Conservation (phyloP, 768 basidiomycete species). For the Panaeolus papilionaceus region DNA sequence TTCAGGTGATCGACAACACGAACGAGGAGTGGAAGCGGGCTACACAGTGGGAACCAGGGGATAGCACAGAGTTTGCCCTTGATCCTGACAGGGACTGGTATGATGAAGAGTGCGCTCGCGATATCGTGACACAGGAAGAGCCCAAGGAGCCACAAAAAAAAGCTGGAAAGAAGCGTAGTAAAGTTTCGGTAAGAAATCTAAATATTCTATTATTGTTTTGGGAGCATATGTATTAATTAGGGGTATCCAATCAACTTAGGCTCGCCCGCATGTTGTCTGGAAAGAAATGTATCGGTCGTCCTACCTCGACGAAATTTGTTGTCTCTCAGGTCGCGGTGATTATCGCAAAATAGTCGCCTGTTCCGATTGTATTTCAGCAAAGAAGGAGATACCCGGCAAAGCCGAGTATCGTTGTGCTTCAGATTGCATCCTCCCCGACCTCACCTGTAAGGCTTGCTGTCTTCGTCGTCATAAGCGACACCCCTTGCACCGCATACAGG, state of each 20-base stretch:
- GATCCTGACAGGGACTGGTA: constrained; percentile 14
- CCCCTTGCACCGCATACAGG: constrained; percentile 16
- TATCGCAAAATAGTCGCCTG: neutral
- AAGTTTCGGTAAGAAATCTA: constrained; percentile 16
- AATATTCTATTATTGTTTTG: too few species aligned
- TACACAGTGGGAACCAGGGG: neutral
- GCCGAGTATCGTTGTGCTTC: constrained; percentile 13
- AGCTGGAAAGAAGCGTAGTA: neutral
- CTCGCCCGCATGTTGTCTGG: constrained; percentile 16
- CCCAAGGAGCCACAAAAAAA: neutral
- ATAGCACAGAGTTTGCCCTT: constrained; percentile 14
- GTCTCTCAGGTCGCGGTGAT: constrained; percentile 15
- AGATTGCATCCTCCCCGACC: neutral
- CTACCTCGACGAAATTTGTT: constrained; percentile 16
- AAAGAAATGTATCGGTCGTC: constrained; percentile 4
- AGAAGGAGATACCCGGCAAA: neutral
- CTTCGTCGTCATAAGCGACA: constrained; percentile 5
- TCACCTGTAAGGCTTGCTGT: constrained; percentile 13
- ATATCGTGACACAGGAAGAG: neutral
- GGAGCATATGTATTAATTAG: too few species aligned
- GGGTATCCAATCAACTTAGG: neutral
- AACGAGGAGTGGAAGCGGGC: neutral
- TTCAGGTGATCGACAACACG: too few species aligned
- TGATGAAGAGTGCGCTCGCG: neutral
- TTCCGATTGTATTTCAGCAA: neutral